A percentile compares a stretch with the other conserved stretches of the same genome.
Conservation (phyloP, 192 early-diverging fungal species). For the Helicostylum pulchrum region DNA sequence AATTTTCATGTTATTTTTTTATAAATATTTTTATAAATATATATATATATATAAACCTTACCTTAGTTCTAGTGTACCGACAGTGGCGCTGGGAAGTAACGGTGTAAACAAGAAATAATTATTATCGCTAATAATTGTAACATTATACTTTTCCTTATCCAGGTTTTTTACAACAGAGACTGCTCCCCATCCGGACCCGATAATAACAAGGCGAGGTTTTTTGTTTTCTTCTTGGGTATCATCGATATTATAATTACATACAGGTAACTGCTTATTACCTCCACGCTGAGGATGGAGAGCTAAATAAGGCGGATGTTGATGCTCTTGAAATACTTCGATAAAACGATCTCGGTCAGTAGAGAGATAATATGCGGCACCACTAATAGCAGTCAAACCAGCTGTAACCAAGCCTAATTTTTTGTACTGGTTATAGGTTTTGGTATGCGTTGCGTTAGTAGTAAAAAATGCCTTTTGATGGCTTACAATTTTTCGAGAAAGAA, state of each 20-base stretch:
- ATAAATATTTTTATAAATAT: neutral
- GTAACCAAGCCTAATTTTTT: no score
- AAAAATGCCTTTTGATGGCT: no score
- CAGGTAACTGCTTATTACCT: slow-evolving; percentile 45
- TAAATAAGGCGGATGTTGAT: neutral
- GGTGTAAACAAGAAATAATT: slow-evolving; percentile 60
- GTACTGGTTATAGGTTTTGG: no score
- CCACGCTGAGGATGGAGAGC: slow-evolving; percentile 35
- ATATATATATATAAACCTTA: slow-evolving; percentile 18
- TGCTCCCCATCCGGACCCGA: slow-evolving; percentile 58
- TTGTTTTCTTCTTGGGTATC: slow-evolving; percentile 41
- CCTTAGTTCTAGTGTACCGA: slow-evolving; percentile 58
- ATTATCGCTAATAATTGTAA: slow-evolving; percentile 43
- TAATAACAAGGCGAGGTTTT: slow-evolving; percentile 39
- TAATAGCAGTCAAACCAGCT: no score
- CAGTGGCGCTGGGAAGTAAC: slow-evolving; percentile 50
- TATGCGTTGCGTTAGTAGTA: no score
- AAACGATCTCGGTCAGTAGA: no score
- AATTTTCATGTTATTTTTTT: neutral
- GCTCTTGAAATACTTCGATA: no score
- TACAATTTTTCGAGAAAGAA: no score
- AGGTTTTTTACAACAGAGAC: slow-evolving; percentile 41
- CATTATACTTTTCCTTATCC: slow-evolving; percentile 52
- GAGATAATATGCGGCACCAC: no score
- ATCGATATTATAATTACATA: slow-evolving; percentile 39